These are phyloP conservation scores for Butyriboletus loyo DNA, from an alignment of 768 basidiomycete species.

Conservation along the genomic window DNA sequence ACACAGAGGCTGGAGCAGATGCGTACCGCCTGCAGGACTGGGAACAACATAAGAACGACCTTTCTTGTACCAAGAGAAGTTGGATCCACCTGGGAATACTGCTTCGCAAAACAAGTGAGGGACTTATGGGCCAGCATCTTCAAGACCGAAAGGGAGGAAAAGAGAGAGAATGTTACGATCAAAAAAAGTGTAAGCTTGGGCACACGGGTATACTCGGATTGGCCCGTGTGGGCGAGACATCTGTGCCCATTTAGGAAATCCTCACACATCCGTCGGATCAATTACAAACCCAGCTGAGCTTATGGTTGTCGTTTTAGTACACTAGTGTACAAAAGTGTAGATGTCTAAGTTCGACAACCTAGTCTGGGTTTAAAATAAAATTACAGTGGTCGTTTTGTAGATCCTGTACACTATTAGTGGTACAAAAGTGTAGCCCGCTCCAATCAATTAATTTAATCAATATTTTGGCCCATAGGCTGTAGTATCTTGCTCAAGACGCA, in stretches of 20 bases:
- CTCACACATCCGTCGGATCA: too few relatives aligned
- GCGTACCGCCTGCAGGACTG: constrained; percentile 65
- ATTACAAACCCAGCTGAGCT: too few relatives aligned
- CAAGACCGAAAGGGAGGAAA: constrained; percentile 13
- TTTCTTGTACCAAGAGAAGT: neutral
- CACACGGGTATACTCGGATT: constrained; percentile 25
- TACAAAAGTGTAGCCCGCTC: too few relatives aligned
- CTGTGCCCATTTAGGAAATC: constrained; percentile 4
- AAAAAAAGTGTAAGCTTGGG: constrained; percentile 13
- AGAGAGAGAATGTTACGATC: constrained; percentile 15
- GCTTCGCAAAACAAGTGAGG: constrained; percentile 53
- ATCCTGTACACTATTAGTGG: too few relatives aligned
- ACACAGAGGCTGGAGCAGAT: constrained; percentile 79
- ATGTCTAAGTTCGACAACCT: too few relatives aligned
- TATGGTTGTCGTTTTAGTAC: too few relatives aligned
- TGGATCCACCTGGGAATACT: constrained; percentile 45
- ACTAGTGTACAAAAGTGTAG: too few relatives aligned
- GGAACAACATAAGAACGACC: constrained; percentile 14
- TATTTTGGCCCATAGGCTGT: too few relatives aligned
- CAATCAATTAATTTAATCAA: too few relatives aligned
- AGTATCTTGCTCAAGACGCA: neutral
- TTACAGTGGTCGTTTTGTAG: too few relatives aligned
- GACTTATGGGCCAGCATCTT: constrained; percentile 62
- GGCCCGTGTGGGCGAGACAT: constrained; percentile 16
- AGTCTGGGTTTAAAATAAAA: too few relatives aligned